Percentiles rank a stretch among this genome's conserved stretches.
Conservation (phyloP, 805 yeast species). For the Wickerhamiella hasegawae region DNA sequence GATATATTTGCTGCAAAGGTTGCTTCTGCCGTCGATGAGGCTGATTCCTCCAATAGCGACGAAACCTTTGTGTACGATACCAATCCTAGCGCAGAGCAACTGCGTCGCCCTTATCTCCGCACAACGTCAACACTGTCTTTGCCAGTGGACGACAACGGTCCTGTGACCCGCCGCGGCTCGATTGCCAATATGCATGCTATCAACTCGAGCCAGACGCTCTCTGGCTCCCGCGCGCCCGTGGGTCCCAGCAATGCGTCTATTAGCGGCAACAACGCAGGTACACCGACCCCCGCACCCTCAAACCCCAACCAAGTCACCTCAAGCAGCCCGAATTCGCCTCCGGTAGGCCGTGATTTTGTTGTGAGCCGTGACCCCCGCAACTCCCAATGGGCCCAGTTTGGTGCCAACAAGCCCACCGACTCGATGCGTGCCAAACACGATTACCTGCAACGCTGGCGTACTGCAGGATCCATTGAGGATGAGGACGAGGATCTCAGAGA, state of each 20-base stretch:
- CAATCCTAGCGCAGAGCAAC: constrained; percentile 14
- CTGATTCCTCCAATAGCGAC: constrained; percentile 65
- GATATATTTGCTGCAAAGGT: constrained; percentile 90
- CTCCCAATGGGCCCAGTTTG: neutral
- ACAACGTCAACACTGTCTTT: constrained; percentile 9
- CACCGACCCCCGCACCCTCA: neutral
- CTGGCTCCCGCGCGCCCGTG: neutral
- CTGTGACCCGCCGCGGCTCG: neutral
- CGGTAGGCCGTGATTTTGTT: neutral
- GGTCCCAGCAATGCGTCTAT: neutral
- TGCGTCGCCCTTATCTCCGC: constrained; percentile 12
- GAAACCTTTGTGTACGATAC: constrained; percentile 93
- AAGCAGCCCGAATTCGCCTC: neutral
- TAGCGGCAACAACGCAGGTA: neutral
- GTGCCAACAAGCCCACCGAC: constrained; percentile 5
- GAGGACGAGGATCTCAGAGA: constrained; percentile 27
- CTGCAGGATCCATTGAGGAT: constrained; percentile 23
- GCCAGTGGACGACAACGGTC: neutral
- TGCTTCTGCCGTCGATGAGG: constrained; percentile 88
- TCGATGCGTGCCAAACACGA: constrained; percentile 14
- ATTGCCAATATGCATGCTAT: neutral
- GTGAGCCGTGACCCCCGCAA: neutral
- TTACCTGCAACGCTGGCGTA: constrained; percentile 16
- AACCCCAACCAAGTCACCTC: neutral
- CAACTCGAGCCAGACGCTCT: neutral